Conservation (phyloP, 352 stramenopile genomes). For the Globisporangium irregulare region DNA sequence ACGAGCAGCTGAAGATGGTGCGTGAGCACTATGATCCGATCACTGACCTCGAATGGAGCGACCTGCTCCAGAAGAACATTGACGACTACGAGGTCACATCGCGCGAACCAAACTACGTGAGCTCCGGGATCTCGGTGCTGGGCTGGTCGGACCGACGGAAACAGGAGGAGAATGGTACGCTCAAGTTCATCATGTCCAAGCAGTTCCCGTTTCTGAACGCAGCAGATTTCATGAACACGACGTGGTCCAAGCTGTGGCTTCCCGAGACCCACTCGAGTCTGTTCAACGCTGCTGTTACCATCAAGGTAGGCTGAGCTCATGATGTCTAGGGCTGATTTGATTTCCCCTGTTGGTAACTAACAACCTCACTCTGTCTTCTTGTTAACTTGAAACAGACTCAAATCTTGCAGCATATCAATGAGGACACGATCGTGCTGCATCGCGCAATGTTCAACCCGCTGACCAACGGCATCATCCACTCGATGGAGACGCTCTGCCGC, state of each 20-base stretch:
- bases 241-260: slow-evolving; percentile 25
- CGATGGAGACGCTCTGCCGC: slow-evolving; percentile 31
- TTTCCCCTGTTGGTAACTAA: not conserved
- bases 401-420: slow-evolving; percentile 31
- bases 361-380: not conserved
- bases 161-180: slow-evolving; percentile 12
- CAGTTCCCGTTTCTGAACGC: slow-evolving; percentile 16
- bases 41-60: slow-evolving; percentile 7
- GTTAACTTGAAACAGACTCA: slow-evolving; percentile 18
- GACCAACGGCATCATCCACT: slow-evolving; percentile 28
- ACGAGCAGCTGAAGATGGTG: slow-evolving; percentile 17
- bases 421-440: slow-evolving; percentile 36
- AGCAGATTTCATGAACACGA: slow-evolving; percentile 24
- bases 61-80: slow-evolving; percentile 25
- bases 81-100: slow-evolving; percentile 25
- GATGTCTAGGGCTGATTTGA: not conserved
- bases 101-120: slow-evolving; percentile 24
- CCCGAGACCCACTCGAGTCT: slow-evolving; percentile 27
- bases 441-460: slow-evolving; percentile 38
- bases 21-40: slow-evolving; percentile 13
- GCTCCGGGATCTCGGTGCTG: slow-evolving; percentile 18
- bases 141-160: slow-evolving; percentile 18
- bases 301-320: slow-evolving; percentile 19
- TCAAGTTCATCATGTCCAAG: slow-evolving; percentile 21
- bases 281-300: slow-evolving; percentile 27